Base-by-base conservation (phyloP, 208 protist genomes). In the Leishmania martiniquensis region DNA sequence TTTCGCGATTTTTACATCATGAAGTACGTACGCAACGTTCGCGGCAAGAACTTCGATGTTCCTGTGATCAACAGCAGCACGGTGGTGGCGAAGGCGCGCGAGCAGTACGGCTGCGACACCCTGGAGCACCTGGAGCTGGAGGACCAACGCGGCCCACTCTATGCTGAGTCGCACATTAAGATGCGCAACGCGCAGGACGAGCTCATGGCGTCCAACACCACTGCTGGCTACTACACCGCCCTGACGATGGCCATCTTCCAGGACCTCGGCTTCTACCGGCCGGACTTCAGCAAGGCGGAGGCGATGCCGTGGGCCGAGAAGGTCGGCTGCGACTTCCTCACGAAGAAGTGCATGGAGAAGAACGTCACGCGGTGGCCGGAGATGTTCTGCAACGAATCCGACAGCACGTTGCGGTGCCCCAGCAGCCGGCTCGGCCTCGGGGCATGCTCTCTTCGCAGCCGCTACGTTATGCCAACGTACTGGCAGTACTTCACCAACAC, bases 161-260 rank as follows among this genome's bases (percentile, higher is more conserved):
- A 88, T 1, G 76, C 57, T 1, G 65, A 67, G 52, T 97, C 92
- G 32, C 95, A 98, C 86, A 97, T 95, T 93, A 92, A 97, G 84
- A 80, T 85, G 42, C 85, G 91, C 70, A 90, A 93, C 57, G 87
- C 92, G 22, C 82, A 82, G 63, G 88, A 98, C 52, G 96, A 98
- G 75, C 75, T 96, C 51, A 98, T 98, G 95, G 71, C 89, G 15
- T 81, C 78, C 10, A 73, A 73, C 15, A 10, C 7, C 0, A 12
- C n/a, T 52, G 72, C 34, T 10, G 85, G 49, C 29, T 96, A 79
- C 76, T 93, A 90, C 81, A 95, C 75, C 22, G 81, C 78, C 9
- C 72, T 98, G 6, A 98, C 97, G 25, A 78, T 98, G 63, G 84
- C 95, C 1, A 49, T 85, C 3, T 93, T 98, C 57, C 77, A 95